Evolutionary conservation across 768 basidiomycete species (phyloP), one percentile per base, ranked within the genome.

Genomic region (Termitomyces sp.): DNA sequence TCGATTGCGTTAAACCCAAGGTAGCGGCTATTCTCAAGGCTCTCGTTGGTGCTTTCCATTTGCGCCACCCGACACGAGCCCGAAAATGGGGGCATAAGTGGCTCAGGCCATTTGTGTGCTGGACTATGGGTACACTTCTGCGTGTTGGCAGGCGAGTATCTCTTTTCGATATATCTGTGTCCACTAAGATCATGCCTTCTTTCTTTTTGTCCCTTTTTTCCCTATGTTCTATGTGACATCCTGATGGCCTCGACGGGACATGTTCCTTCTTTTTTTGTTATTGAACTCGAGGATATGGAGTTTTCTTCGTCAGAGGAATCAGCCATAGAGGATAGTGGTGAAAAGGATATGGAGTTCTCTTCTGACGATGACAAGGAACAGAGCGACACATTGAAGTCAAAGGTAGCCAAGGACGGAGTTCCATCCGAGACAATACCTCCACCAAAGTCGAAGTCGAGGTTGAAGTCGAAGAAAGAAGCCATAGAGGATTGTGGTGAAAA

Each of bases 261-360:
- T n/a, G n/a, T n/a, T n/a, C n/a, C n/a, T n/a, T n/a, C n/a, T n/a
- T n/a, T n/a, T n/a, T n/a, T n/a, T n/a, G n/a, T n/a, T n/a, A n/a
- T n/a, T n/a, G 38, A 29, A 9, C 27, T 39, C n/a, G 25, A 38
- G 18, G 49, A 54, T 41, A 52, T 52, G 51, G 42, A 52, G 42
- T 52, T 52, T 42, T 54, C 53, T 7, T 42, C 46, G n/a, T 43
- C 54, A 1, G 35, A 50, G 9, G 36, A 29, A 16, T 46, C 44
- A 7, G 23, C 9, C 31, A 12, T n/a, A 16, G 47, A 25, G 9
- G 55, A 56, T 22, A 20, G 7, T 31, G 45, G 33, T n/a, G 45
- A 36, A 38, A 51, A 50, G 22, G 55, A 56, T 40, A 56, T 52
- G 56, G 45, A 46, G 29, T 56, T 56, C 23, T 56, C 49, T 4